Evolutionary conservation across 805 yeast genomes (phyloP).

Genomic region (Maudiozyma bulderi): DNA sequence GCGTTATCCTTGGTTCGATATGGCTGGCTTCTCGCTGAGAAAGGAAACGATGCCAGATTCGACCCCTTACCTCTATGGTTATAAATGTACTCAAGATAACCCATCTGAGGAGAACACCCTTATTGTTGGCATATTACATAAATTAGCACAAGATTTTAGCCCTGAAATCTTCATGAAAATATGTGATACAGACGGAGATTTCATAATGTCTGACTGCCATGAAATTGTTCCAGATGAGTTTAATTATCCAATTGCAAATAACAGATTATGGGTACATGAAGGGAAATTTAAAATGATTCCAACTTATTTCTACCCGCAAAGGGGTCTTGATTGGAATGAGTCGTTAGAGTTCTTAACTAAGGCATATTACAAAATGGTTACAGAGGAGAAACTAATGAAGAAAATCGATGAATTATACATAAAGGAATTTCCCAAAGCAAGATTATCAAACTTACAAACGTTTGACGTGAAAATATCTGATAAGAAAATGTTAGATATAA

Average conservation of each 20-base stretch:
- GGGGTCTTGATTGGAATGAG: slow-evolving; percentile 32
- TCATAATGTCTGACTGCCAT: slow-evolving; percentile 40
- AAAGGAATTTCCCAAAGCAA: slow-evolving; percentile 23
- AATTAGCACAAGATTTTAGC: slow-evolving; percentile 24
- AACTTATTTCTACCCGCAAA: slow-evolving; percentile 24
- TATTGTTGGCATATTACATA: slow-evolving; percentile 32
- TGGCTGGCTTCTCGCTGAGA: slow-evolving; percentile 19
- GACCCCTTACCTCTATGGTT: slow-evolving; percentile 22
- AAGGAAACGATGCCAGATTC: slow-evolving; percentile 8
- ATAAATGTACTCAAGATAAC: slow-evolving; percentile 34
- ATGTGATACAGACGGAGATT: slow-evolving; percentile 50
- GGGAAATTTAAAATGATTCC: slow-evolving; percentile 36
- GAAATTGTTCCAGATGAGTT: slow-evolving; percentile 39
- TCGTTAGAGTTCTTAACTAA: slow-evolving; percentile 34
- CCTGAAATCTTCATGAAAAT: slow-evolving; percentile 36
- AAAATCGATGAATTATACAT: slow-evolving; percentile 11
- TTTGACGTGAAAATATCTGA: slow-evolving; percentile 12
- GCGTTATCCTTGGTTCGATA: slow-evolving; percentile 36
- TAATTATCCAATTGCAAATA: slow-evolving; percentile 32
- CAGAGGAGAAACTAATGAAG: slow-evolving; percentile 16
- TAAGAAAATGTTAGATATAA: slow-evolving; percentile 6
- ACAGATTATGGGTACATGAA: slow-evolving; percentile 45
- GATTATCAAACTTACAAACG: slow-evolving; percentile 19
- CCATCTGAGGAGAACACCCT: slow-evolving; percentile 38
- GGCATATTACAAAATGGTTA: slow-evolving; percentile 30